Evolutionary conservation across 2,329 filamentous ascomycete genomes (phyloP).

Genomic region (Hypocrella siamensis): DNA sequence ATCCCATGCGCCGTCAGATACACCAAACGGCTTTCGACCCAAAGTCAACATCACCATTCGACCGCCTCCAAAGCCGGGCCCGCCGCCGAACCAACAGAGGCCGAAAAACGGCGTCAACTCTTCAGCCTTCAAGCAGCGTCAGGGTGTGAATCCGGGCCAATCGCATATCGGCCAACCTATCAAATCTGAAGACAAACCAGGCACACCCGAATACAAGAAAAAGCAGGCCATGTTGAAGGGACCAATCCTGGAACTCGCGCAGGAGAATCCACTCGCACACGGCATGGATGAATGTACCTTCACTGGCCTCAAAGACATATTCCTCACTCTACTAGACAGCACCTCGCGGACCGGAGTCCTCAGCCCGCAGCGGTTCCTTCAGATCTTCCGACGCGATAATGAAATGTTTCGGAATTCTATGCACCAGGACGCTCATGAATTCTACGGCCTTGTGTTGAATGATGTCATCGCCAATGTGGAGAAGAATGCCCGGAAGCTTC

Average conservation of each 20-base stretch:
- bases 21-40: slow-evolving; percentile 41
- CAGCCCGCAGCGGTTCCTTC: slow-evolving; percentile 81
- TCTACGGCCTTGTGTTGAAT: slow-evolving; percentile 87
- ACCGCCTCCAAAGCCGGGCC: slow-evolving; percentile 35
- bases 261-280: slow-evolving; percentile 65
- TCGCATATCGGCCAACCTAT: slow-evolving; percentile 37
- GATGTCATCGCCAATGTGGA: slow-evolving; percentile 92
- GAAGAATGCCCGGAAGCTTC: slow-evolving; percentile 56
- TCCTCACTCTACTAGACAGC: slow-evolving; percentile 74
- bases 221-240: slow-evolving; percentile 82
- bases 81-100: slow-evolving; percentile 22
- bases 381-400: slow-evolving; percentile 86
- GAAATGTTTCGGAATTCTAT: slow-evolving; percentile 95
- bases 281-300: slow-evolving; percentile 93
- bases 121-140: slow-evolving; percentile 41
- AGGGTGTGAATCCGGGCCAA: slow-evolving; percentile 36
- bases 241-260: slow-evolving; percentile 70
- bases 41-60: slow-evolving; percentile 47
- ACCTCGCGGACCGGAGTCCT: slow-evolving; percentile 74
- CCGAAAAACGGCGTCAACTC: slow-evolving; percentile 37
- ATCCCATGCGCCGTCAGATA: slow-evolving; percentile 51
- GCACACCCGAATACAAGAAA: slow-evolving; percentile 96
- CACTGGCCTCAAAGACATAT: slow-evolving; percentile 90
- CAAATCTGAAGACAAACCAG: slow-evolving; percentile 79
- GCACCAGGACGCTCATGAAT: slow-evolving; percentile 98